Evolutionary conservation across 208 protist genomes (phyloP), one percentile per base, ranked within the genome.

Genomic region (Crithidia expoeki): DNA sequence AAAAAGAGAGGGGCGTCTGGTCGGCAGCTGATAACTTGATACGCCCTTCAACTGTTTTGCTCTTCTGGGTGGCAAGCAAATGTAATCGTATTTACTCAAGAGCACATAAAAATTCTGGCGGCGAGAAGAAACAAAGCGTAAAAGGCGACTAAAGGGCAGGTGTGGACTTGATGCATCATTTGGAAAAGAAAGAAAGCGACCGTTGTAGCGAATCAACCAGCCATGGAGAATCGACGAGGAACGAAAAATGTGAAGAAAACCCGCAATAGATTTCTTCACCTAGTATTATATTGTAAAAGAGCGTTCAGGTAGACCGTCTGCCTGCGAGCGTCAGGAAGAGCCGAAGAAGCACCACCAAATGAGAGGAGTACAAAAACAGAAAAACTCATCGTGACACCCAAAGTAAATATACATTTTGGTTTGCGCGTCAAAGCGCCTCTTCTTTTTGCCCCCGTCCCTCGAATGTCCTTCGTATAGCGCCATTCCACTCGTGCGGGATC

Each of bases 171-270:
- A n/a, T n/a, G n/a, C n/a, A n/a, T n/a, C n/a, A n/a, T n/a, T n/a
- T n/a, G n/a, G 4, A 40, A 50, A 52, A 72, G 44, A 50, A 44
- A n/a, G n/a, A n/a, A n/a, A n/a, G n/a, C n/a, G 32, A 28, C 25
- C 10, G 28, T 1, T 32, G 23, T 11, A 32, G 50, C 50, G 28
- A 56, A 32, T 10, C 25, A 32, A 23, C 14, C 11, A 28, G 50
- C 5, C 27, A 34, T 4, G 27, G 17, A 30, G 17, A 21, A 53
- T n/a, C 40, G 68, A 58, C 28, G 55, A 62, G 49, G 36, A 58
- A 58, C 52, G 52, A 56, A 56, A 28, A 52, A 69, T n/a, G 28
- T 14, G 53, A n/a, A 62, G 44, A 62, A 79, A 47, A n/a, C 9
- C 12, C 36, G 12, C 12, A 12, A 16, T 12, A 42, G 36, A 42